Conservation (phyloP, 768 basidiomycete species). For the Omphalotus guepiniiformis region DNA sequence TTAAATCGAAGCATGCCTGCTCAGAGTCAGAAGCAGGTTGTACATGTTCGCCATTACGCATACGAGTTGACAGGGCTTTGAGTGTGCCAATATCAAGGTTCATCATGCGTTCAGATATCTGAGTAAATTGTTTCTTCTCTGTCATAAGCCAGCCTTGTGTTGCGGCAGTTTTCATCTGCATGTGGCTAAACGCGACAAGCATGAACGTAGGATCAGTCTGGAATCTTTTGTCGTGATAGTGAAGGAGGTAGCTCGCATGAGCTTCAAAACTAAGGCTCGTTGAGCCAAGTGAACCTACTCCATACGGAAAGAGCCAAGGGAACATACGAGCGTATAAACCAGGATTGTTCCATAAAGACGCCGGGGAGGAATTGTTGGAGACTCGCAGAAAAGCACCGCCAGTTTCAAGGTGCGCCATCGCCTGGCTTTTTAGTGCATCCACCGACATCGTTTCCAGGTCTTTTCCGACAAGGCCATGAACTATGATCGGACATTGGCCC, state of each 20-base stretch:
- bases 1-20: background rate
- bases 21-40: background rate
- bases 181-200: conserved; percentile 31
- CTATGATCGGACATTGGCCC: conserved; percentile 32
- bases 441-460: conserved; percentile 17
- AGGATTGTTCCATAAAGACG: conserved; percentile 29
- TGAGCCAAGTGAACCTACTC: conserved; percentile 31
- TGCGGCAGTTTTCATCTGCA: conserved; percentile 25
- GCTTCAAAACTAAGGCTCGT: conserved; percentile 16
- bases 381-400: conserved; percentile 22
- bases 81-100: background rate
- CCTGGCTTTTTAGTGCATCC: conserved; percentile 17
- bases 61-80: background rate
- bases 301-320: conserved; percentile 40
- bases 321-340: conserved; percentile 35
- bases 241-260: conserved; percentile 26
- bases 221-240: conserved; percentile 38
- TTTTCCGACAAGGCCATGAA: conserved; percentile 30
- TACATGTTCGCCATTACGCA: background rate
- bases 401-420: conserved; percentile 22
- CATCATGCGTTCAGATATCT: background rate
- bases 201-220: conserved; percentile 33
- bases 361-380: conserved; percentile 17
- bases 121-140: background rate
- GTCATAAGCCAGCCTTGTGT: background rate